Percentiles rank a stretch among this genome's conserved stretches.
These are phyloP conservation scores for Komagataella mondaviorum DNA, from an alignment of 805 yeast species.

Conservation along the genomic window DNA sequence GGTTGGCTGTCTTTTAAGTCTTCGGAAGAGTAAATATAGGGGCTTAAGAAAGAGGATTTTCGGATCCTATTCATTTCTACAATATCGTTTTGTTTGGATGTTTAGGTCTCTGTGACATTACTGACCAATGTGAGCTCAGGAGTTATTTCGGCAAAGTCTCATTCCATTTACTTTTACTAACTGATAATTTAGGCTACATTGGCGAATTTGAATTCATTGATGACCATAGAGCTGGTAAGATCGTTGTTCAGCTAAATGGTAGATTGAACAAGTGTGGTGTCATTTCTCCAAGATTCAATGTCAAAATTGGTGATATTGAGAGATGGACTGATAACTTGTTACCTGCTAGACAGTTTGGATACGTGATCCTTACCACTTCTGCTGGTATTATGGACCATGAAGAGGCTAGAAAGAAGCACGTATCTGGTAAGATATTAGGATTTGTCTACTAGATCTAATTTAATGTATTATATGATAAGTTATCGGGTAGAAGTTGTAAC, in stretches of 20 bases:
- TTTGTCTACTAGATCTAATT: constrained; percentile 71
- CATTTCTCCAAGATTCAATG: constrained; percentile 97
- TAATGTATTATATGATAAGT: not conserved
- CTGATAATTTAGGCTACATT: constrained; percentile 44
- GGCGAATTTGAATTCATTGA: constrained; percentile 97
- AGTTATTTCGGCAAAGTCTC: not conserved
- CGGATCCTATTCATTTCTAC: not conserved
- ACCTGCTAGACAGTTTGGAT: constrained; percentile 99
- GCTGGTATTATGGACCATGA: constrained; percentile 99
- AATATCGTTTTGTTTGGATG: not conserved
- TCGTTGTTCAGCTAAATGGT: constrained; percentile 93
- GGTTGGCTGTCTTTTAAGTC: constrained; percentile 96
- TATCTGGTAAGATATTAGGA: constrained; percentile 97
- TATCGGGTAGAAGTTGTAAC: not conserved
- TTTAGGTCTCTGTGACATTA: not conserved
- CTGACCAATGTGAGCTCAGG: not conserved
- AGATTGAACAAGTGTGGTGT: constrained; percentile 99
- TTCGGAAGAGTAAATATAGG: constrained; percentile 62
- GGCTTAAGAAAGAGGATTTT: not conserved
- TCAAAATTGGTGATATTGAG: constrained; percentile 88
- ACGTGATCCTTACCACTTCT: constrained; percentile 94
- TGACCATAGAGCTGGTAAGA: constrained; percentile 98
- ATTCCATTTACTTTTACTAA: not conserved
- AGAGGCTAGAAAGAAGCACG: constrained; percentile 99
- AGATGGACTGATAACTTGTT: constrained; percentile 97